These are phyloP conservation scores for Talaromyces marneffei DNA, from an alignment of 2,329 filamentous ascomycete genomes.

Conservation along the genomic window DNA sequence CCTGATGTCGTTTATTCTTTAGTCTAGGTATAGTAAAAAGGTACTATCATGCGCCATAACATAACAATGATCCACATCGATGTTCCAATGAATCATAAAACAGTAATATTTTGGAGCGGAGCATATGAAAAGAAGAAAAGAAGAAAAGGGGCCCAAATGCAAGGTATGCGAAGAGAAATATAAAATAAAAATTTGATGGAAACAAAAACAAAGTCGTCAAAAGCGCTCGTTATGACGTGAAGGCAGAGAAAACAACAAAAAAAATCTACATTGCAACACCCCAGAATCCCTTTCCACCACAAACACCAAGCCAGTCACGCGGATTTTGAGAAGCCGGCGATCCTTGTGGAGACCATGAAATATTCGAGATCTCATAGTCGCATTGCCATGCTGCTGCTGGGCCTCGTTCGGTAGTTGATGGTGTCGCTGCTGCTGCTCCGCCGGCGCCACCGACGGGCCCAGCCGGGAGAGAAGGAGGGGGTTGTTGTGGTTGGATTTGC, in stretches of 20 bases:
- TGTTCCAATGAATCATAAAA: background rate
- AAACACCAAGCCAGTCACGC: slow-evolving; percentile 42
- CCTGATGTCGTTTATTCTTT: background rate
- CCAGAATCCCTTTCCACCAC: slow-evolving; percentile 42
- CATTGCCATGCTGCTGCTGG: slow-evolving; percentile 43
- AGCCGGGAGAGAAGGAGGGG: slow-evolving; percentile 27
- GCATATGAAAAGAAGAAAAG: no score
- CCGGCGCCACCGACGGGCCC: slow-evolving; percentile 18
- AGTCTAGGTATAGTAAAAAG: background rate
- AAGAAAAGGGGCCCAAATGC: background rate
- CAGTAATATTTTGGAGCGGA: background rate
- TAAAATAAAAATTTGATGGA: background rate
- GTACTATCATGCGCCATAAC: no score
- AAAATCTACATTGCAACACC: slow-evolving; percentile 35
- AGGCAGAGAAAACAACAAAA: background rate
- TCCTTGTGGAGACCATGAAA: slow-evolving; percentile 44
- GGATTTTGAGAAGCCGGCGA: slow-evolving; percentile 28
- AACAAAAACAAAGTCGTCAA: background rate
- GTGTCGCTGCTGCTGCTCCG: slow-evolving; percentile 12
- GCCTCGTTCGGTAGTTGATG: slow-evolving; percentile 37
- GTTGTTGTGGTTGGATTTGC: slow-evolving; percentile 28
- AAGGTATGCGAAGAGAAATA: background rate
- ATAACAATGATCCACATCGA: background rate
- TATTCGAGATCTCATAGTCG: slow-evolving; percentile 43
- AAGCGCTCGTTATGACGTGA: slow-evolving; percentile 5